A percentile compares a stretch with the other conserved stretches of the same genome.
phyloP scores from a whole-genome alignment of 2,329 filamentous ascomycete genomes.

The Coleophoma eucalyptorum region DNA sequence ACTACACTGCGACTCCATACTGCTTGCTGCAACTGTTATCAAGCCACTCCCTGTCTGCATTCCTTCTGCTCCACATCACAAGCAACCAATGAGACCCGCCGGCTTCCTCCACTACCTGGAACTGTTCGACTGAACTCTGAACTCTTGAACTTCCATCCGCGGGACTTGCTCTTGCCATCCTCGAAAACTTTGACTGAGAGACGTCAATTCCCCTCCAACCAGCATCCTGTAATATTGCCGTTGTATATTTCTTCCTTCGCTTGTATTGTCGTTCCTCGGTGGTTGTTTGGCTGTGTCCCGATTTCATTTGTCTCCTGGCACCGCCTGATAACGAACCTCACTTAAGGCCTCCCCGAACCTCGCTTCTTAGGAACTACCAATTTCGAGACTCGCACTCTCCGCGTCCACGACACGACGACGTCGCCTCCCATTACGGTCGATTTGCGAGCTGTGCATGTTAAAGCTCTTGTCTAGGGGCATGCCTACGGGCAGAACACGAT shows the following conservation, averaged over 20 bases:
- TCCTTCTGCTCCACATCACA: neutral
- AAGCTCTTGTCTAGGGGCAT: constrained; percentile 11
- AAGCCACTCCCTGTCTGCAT: neutral
- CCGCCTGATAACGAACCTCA: neutral
- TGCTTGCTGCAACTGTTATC: neutral
- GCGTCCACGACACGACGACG: too few relatives aligned
- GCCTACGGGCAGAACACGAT: constrained; percentile 13
- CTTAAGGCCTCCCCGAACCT: neutral
- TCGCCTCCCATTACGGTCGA: neutral
- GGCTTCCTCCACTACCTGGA: too few relatives aligned
- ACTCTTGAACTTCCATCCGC: too few relatives aligned
- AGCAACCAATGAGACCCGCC: neutral
- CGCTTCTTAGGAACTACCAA: neutral
- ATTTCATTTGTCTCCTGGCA: neutral
- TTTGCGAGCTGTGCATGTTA: neutral
- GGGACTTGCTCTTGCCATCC: too few relatives aligned
- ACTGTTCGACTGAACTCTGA: too few relatives aligned
- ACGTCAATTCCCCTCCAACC: too few relatives aligned
- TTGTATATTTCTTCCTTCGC: neutral
- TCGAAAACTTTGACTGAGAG: too few relatives aligned
- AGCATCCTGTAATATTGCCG: too few relatives aligned
- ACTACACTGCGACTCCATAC: neutral
- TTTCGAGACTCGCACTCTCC: neutral
- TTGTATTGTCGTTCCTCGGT: neutral
- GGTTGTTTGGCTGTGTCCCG: neutral